Base-by-base conservation (phyloP, 805 yeast species). In the Saccharomycopsis vini region DNA sequence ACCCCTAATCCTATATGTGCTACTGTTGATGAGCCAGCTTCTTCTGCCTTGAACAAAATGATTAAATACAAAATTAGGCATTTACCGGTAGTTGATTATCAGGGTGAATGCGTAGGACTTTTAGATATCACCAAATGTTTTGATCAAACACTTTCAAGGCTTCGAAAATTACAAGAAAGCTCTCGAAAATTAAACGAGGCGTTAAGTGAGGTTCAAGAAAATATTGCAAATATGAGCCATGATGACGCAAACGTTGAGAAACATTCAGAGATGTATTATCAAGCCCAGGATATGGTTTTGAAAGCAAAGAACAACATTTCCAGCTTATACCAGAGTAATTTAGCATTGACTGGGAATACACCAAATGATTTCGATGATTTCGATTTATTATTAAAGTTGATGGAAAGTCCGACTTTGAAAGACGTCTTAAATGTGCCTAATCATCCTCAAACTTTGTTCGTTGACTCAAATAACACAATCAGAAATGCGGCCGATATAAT, bases 51-150 rank as follows among this genome's bases (percentile, higher is more conserved):
- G 24, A 56, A 62, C 33, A 54, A 61, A 7, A 69, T 69, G 73
- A 72, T 67, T 4, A 53, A 58, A 10, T 60, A 57, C 38, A 62
- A 62, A 30, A 65, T 69, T 22, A 60, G 73, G 45, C 73, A 69
- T 50, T 54, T 69, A 41, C 73, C 74, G 1, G 55, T 69, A 3
- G 43, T 62, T 3, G 68, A 68, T 46, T 60, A 58, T n/a, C 46
- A 52, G 2, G 50, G 46, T 6, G 35, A 50, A 5, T 69, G 68
- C 26, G 62, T 61, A n/a, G 73, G 72, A 2, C 62, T 69, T 10
- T 52, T 69, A 22, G 71, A 69, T 52, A 68, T 69, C 28, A 69
- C 73, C 3, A 61, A 67, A 40, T 69, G 74, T 39, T 69, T 68
- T 51, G 66, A 68, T 43, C 71, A 69, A 49, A 73, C 71, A 0